Percentiles rank a stretch among this genome's conserved stretches.
Evolutionary conservation across 768 basidiomycete genomes (phyloP).

Genomic region (Mrakia gelida): DNA sequence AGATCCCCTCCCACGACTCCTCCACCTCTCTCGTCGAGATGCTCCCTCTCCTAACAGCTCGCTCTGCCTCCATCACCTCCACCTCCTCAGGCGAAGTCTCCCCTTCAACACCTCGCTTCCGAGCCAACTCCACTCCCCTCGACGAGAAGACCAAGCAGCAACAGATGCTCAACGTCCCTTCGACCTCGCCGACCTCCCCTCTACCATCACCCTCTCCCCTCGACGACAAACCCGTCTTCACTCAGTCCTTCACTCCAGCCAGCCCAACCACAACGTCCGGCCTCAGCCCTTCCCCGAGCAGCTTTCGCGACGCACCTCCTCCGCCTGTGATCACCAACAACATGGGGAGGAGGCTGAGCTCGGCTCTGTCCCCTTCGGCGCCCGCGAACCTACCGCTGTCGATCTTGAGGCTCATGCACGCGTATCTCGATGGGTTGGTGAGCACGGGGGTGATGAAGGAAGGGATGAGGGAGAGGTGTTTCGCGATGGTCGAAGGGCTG

Average conservation of each 20-base stretch:
- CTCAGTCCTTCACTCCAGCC: background rate
- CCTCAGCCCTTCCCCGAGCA: background rate
- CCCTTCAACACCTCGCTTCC: background rate
- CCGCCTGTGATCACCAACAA: background rate
- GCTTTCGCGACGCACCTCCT: too few species aligned
- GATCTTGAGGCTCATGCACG: constrained; percentile 24
- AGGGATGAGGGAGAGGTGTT: constrained; percentile 4
- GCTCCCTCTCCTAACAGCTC: constrained; percentile 6
- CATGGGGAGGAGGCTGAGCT: constrained; percentile 2
- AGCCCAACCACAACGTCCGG: background rate
- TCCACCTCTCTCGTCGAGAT: constrained; percentile 25
- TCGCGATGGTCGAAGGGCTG: background rate
- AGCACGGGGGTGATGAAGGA: constrained; percentile 5
- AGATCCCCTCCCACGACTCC: constrained; percentile 21
- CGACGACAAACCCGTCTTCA: background rate
- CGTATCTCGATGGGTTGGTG: constrained; percentile 18
- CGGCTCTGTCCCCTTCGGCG: background rate
- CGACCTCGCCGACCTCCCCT: background rate
- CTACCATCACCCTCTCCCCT: background rate
- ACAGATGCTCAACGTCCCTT: constrained; percentile 3
- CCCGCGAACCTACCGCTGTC: constrained; percentile 27
- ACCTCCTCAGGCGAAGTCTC: background rate
- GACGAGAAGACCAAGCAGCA: constrained; percentile 10
- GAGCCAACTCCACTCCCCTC: background rate
- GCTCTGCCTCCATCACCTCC: background rate